phyloP scores from a whole-genome alignment of 176 grass and related monocot species.

The Cenchrus americanus region DNA sequence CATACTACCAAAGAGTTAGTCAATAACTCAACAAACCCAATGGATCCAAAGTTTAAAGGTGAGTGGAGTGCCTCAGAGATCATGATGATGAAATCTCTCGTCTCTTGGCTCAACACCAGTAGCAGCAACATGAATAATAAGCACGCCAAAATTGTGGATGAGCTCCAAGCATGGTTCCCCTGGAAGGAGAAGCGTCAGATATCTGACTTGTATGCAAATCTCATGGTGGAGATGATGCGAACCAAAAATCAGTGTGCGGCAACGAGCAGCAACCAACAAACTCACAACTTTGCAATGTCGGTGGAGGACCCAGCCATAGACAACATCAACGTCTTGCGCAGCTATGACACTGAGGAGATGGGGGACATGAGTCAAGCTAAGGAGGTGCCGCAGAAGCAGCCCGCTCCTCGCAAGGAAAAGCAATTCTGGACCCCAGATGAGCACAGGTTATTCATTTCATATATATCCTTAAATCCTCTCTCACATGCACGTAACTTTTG shows the following conservation, averaged over 20 bases:
- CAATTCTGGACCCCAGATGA: constrained; percentile 25
- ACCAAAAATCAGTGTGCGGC: background rate
- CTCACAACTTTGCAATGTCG: background rate
- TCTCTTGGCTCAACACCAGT: background rate
- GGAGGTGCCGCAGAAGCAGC: no score
- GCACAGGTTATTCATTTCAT: constrained; percentile 30
- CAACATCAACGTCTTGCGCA: no score
- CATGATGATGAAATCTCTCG: background rate
- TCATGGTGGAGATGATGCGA: background rate
- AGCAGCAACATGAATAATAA: background rate
- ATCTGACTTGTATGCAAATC: constrained; percentile 17
- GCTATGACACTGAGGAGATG: background rate
- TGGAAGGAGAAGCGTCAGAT: constrained; percentile 22
- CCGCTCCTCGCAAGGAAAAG: background rate
- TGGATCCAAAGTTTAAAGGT: background rate
- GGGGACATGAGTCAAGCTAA: background rate
- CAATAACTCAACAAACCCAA: background rate
- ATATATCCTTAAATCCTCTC: background rate
- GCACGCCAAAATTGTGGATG: background rate
- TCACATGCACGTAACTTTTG: background rate
- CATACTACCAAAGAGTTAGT: background rate
- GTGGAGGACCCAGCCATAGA: background rate
- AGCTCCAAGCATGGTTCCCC: constrained; percentile 14
- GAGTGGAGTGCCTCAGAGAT: constrained; percentile 14
- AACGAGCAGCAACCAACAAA: background rate